Evolutionary conservation across 768 basidiomycete genomes (phyloP), one percentile per base, ranked within the genome.

Genomic region (Hericium erinaceus): DNA sequence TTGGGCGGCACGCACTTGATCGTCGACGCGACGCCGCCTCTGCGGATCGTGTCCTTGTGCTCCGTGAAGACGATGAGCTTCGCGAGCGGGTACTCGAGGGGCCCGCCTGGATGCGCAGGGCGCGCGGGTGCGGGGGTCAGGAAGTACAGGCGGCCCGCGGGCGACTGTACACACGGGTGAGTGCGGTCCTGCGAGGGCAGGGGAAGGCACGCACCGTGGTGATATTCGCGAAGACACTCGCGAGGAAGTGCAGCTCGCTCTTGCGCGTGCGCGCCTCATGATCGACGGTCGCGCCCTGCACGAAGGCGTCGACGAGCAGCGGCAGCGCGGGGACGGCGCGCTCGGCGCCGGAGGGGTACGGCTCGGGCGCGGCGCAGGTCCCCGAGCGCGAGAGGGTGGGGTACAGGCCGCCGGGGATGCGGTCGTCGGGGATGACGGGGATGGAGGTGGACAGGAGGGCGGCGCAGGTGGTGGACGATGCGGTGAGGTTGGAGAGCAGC

Each of bases 141-240:
- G 69, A 98, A 92, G 66, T 89, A 89, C 33, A 76, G 73, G n/a
- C 93, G 79, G 8, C 94, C 95, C 18, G 78, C 70, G 1, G 85
- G 85, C 10, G 84, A 78, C 92, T 95, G 60, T 38, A 51, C 28
- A n/a, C 11, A 37, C n/a, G 44, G 2, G 20, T 53, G 18, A 48
- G 49, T 13, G 51, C 13, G 44, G 39, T 48, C 1, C 10, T 20
- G 6, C 15, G 9, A 2, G 20, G 38, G 28, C 10, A 11, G 22
- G 10, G 39, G 4, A 4, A 33, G 33, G 4, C 16, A 75, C 84
- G 66, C 66, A 94, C 95, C 62, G 82, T 80, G 54, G 82, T 88
- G 56, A 97, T 71, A 67, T 98, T 98, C 11, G 94, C 93, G 66
- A 98, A 97, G 12, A 98, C 95, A 61, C 87, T 91, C 1, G 95